Conservation (phyloP, 306 rosid genomes). For the Sicyos baderoa region DNA sequence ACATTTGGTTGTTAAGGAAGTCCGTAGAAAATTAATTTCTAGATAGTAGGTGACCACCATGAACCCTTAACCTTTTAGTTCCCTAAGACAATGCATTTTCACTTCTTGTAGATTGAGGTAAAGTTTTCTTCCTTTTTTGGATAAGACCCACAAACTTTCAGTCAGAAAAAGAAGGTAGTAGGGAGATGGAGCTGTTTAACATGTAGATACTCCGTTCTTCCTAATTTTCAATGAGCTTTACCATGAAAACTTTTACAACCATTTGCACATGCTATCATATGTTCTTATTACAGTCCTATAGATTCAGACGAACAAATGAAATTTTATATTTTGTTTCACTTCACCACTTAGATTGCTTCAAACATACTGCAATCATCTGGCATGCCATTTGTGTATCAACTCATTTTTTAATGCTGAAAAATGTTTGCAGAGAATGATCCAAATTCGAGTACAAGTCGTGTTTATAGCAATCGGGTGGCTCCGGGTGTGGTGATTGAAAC, state of each 20-base stretch:
- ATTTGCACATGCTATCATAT: not conserved
- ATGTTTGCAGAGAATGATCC: slow-evolving; percentile 59
- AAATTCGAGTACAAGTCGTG: slow-evolving; percentile 58
- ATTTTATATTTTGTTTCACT: slow-evolving; percentile 11
- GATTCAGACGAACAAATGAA: not conserved
- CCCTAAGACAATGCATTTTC: not conserved
- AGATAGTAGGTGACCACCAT: too few relatives aligned
- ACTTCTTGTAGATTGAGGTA: not conserved
- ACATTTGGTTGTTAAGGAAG: too few relatives aligned
- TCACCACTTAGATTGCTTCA: not conserved
- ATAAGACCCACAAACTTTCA: not conserved
- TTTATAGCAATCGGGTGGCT: slow-evolving; percentile 53
- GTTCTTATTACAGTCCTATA: not conserved
- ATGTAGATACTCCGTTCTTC: not conserved
- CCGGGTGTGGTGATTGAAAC: slow-evolving; percentile 92
- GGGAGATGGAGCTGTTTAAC: not conserved
- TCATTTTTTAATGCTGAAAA: slow-evolving; percentile 21
- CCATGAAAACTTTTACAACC: not conserved
- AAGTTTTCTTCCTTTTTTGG: not conserved
- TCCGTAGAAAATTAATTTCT: too few relatives aligned
- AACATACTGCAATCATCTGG: not conserved
- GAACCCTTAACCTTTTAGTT: too few relatives aligned
- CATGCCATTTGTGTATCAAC: not conserved
- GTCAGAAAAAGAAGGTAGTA: not conserved
- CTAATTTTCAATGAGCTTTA: not conserved